Evolutionary conservation across 306 rosid species (phyloP), one percentile per base, ranked within the genome.

Genomic region (Pterocarpus santalinus): DNA sequence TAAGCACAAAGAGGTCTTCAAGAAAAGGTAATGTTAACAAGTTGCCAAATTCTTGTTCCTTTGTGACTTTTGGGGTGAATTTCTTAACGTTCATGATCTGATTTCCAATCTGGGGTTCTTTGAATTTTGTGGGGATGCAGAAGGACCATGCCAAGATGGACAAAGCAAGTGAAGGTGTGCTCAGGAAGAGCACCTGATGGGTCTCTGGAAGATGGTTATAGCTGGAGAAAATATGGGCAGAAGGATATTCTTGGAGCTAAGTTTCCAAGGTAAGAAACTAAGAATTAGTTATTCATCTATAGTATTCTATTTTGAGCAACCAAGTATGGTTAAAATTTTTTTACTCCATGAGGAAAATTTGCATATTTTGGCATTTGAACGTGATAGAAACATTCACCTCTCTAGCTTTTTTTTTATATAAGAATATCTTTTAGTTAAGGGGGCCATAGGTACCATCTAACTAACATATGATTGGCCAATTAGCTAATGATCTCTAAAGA

Each of bases 151-250:
- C 58, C 87, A 30, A 85, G 33, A 36, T 79, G 91, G 95, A 91
- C 87, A 70, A 79, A 90, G 12, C 80, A 89, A 83, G 88, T 94
- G 74, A 90, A 82, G 89, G 80, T 91, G 69, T 57, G 68, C 47
- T 49, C 87, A 33, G 91, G 46, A 75, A 58, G 91, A 66, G 86
- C 80, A 8, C 30, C 56, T 39, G 97, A 86, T 5, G 97, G 91
- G 46, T 73, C 86, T 41, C 43, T 63, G 17, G 80, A 83, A 36
- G 98, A 94, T 83, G 94, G 95, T n/a, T 80, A 82, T 49, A 85
- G 85, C 87, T 94, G 98, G 98, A 94, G 98, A 85, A 94, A 94
- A 79, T 94, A 94, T 81, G 98, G 98, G 2, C 97, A 92, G 80
- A 94, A 94, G 65, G 97, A 90, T 5, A 94, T 94, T 16, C 98